Base-by-base conservation (phyloP, 148 eudicot species). In the Persicaria maculosa region DNA sequence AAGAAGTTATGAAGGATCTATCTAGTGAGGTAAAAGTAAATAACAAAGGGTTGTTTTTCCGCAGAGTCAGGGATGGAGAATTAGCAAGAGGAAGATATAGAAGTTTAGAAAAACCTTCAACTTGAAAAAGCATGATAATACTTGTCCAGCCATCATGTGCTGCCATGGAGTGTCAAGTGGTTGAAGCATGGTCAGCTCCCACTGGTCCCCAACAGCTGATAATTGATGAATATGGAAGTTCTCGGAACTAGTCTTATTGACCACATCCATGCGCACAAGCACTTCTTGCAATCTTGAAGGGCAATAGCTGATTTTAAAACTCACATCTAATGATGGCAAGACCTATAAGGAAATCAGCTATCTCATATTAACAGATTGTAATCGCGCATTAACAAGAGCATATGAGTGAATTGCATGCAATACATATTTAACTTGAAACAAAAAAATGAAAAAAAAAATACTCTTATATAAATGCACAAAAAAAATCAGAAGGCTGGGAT, bases 91-190 rank as follows among this genome's bases (percentile, higher is more conserved):
- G 44, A 19, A 58, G 22, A 31, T 62, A 31, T 36, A 68, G 58
- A 7, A 52, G 44, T 48, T 16, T 43, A 19, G 76, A 74, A 92
- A 77, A 78, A 95, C 99, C 99, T 95, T 90, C 50, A 95, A 87
- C 84, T 84, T 95, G 74, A 92, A 85, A 81, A 92, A 95, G 79
- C 89, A 92, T 75, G 99, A 87, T 48, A 92, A 78, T 76, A 93
- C 85, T 76, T 95, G 97, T 74, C 99, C 99, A 69, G 94, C 87
- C 80, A 77, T 83, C 72, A 95, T 75, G 62, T 67, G 50, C 58
- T 82, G 87, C 47, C 85, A 84, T 31, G 93, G 91, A 71, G 85
- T 61, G 58, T 84, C 87, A 52, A 85, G 72, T 58, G 97, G 91
- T 80, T 88, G 88, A 65, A 90, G 90, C 81, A 95, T 83, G 48